Conservation (phyloP, 1,284 basidiomycete species). For the Tilletia indica region DNA sequence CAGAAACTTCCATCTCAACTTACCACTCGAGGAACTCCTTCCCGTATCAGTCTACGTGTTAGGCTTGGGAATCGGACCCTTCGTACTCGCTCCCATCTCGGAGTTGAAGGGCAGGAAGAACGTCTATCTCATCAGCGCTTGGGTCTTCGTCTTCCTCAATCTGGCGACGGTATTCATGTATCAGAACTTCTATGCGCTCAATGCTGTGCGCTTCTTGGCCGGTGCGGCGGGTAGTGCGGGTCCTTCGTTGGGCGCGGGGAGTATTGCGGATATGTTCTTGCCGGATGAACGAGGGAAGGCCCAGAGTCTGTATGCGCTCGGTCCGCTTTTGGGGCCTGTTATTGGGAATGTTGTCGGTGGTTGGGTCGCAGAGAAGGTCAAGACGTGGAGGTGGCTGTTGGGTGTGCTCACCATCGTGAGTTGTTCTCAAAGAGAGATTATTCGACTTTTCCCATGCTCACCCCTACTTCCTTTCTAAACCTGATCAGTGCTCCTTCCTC, state of each 20-base stretch:
- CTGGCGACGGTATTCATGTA: constrained; percentile 44
- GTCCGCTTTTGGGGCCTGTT: constrained; percentile 45
- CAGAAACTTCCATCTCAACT: constrained; percentile 25
- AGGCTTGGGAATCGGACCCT: constrained; percentile 56
- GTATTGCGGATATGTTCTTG: constrained; percentile 48
- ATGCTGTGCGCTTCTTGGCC: constrained; percentile 40
- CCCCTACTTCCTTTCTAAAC: too few relatives aligned
- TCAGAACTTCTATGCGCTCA: constrained; percentile 50
- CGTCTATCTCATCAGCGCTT: constrained; percentile 53
- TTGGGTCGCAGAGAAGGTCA: constrained; percentile 32
- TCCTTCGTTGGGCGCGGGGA: constrained; percentile 43
- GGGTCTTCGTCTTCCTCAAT: constrained; percentile 54
- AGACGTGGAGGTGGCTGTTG: constrained; percentile 42
- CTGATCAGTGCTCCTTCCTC: constrained; percentile 26
- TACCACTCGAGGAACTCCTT: constrained; percentile 31
- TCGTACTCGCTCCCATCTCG: constrained; percentile 59
- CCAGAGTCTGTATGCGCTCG: constrained; percentile 39
- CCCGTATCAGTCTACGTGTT: constrained; percentile 44
- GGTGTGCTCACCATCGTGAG: constrained; percentile 38
- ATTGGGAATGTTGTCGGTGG: constrained; percentile 43
- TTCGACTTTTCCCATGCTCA: too few relatives aligned
- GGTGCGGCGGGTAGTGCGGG: constrained; percentile 42
- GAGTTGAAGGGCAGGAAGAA: constrained; percentile 59
- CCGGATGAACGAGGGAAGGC: constrained; percentile 40
- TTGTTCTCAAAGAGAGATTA: background rate